These are phyloP conservation scores for Aphelidium insulamus DNA, from an alignment of 371 early-diverging fungal species.

Conservation along the genomic window DNA sequence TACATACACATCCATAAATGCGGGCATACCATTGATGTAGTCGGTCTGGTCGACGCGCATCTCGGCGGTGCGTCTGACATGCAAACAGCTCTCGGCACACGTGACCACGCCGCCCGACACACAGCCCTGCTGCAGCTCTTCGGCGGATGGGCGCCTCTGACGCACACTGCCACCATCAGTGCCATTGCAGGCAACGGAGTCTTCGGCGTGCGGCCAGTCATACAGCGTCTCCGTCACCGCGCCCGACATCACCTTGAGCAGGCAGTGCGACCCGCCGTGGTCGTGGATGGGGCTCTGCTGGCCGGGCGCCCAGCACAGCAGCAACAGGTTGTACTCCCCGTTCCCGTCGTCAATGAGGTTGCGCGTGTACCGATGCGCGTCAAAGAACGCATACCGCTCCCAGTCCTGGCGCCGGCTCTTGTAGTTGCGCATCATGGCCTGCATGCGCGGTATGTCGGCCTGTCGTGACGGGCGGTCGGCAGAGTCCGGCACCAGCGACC, in stretches of 20 bases:
- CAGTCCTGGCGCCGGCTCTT: constrained; percentile 42
- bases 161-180: constrained; percentile 4
- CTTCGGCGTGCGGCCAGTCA: constrained; percentile 34
- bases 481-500: constrained; percentile 34
- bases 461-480: too few relatives aligned
- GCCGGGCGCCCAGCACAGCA: constrained; percentile 67
- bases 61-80: constrained; percentile 16
- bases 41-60: constrained; percentile 42
- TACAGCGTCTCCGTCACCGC: constrained; percentile 55
- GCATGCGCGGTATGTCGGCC: constrained; percentile 32
- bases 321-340: constrained; percentile 77
- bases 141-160: not conserved
- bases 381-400: constrained; percentile 51
- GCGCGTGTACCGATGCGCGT: constrained; percentile 49
- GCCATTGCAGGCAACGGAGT: constrained; percentile 5
- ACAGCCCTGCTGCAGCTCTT: not conserved
- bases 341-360: constrained; percentile 81
- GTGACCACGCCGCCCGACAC: not conserved
- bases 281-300: constrained; percentile 73
- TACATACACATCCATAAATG: not conserved
- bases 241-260: constrained; percentile 77
- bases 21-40: constrained; percentile 53
- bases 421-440: constrained; percentile 35
- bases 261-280: constrained; percentile 79
- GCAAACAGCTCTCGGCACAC: constrained; percentile 5